Evolutionary conservation across 257 asterid species (phyloP), one percentile per base, ranked within the genome.

Genomic region (Primulina huaijiensis): DNA sequence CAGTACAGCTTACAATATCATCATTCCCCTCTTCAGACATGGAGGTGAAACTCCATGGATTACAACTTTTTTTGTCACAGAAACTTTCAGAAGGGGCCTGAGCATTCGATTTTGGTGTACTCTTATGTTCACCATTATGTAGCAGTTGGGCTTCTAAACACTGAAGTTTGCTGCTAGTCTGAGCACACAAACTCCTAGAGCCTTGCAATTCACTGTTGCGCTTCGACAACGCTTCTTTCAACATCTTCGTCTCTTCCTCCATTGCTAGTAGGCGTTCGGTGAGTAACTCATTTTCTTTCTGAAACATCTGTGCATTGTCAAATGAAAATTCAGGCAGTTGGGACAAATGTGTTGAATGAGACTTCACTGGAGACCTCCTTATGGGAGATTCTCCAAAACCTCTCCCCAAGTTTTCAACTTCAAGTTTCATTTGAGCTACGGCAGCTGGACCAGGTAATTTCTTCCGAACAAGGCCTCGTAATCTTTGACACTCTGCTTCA

Each of bases 361-460:
- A 89, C 84, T 83, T 92, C 69, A 73, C 88, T 1, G 90, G 96
- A 16, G 97, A 90, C 78, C 89, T 87, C 79, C 87, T 87, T 58
- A 82, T 30, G 30, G 89, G 92, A 52, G 92, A 78, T n/a, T 90
- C 99, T 62, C 88, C 95, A 72, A 82, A 80, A 67, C 87, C 96
- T 35, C 87, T 80, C 17, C 95, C 96, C 82, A 90, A 69, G 77
- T 65, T 90, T 82, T 93, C 96, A 43, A 93, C 97, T 80, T 90
- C 99, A 56, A 90, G 90, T 74, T 93, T 93, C 99, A 93, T 93
- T 72, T 90, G 97, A n/a, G 97, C 96, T 73, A 93, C 56, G 30
- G 99, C 97, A 73, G 97, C 97, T 38, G 99, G 99, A 31, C 98
- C 97, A 8, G 98, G 98, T 74, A 93, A 77, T 78, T 88, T 90